phyloP scores from a whole-genome alignment of 2,329 filamentous ascomycete species.

The Aspergillus brasiliensis region DNA sequence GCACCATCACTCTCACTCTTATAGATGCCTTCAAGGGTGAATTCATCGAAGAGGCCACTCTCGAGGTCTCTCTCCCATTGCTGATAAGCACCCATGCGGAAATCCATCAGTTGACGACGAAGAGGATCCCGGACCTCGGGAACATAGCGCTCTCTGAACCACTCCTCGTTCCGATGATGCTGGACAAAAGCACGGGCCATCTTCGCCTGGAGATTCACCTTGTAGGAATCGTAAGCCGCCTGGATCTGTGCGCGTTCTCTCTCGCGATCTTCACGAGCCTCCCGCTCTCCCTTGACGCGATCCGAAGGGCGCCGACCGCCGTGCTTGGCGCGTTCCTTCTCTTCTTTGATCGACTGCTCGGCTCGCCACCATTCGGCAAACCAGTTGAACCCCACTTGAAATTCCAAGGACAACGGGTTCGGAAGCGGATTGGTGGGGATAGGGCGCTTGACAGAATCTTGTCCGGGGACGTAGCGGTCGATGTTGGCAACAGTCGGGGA shows the following conservation, averaged over 20 bases:
- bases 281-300: constrained; percentile 63
- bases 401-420: constrained; percentile 64
- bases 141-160: constrained; percentile 95
- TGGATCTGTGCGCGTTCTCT: constrained; percentile 66
- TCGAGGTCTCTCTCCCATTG: constrained; percentile 91
- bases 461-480: constrained; percentile 66
- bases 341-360: constrained; percentile 65
- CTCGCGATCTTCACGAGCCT: constrained; percentile 63
- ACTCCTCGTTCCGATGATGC: constrained; percentile 92
- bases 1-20: constrained; percentile 89
- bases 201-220: constrained; percentile 64
- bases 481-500: constrained; percentile 62
- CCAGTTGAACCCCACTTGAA: constrained; percentile 68
- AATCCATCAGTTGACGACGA: constrained; percentile 74
- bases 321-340: constrained; percentile 62
- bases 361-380: constrained; percentile 70
- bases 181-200: constrained; percentile 90
- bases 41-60: constrained; percentile 85
- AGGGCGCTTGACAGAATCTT: constrained; percentile 57
- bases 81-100: constrained; percentile 74
- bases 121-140: constrained; percentile 77
- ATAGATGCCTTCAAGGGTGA: constrained; percentile 89
- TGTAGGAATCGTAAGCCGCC: constrained; percentile 66
- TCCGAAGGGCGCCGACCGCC: constrained; percentile 58
- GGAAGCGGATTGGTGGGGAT: constrained; percentile 59